phyloP scores from a whole-genome alignment of 345 rosid species.

The Litchi chinensis region DNA sequence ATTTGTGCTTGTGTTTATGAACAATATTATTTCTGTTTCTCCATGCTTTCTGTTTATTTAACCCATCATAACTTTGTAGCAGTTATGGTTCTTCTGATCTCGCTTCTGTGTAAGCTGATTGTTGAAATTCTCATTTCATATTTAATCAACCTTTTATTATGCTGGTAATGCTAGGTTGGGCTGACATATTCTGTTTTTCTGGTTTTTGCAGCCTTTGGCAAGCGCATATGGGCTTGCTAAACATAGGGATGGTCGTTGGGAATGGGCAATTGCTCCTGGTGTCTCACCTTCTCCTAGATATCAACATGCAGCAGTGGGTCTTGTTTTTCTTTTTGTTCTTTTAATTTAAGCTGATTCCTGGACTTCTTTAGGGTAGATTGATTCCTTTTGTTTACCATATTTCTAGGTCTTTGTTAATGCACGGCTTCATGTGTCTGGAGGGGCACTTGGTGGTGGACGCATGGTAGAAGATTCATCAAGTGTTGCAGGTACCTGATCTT shows the following conservation, averaged over 20 bases:
- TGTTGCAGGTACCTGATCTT: constrained; percentile 72
- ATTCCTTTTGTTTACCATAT: constrained; percentile 20
- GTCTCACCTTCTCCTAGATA: constrained; percentile 98
- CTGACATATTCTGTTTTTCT: constrained; percentile 16
- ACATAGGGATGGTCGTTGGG: constrained; percentile 99
- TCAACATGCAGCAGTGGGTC: constrained; percentile 97
- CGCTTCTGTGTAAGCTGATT: background rate
- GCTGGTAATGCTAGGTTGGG: constrained; percentile 19
- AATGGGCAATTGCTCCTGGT: constrained; percentile 99
- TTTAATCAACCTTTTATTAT: background rate
- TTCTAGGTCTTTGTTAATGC: constrained; percentile 97
- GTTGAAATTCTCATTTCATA: constrained; percentile 11
- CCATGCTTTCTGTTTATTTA: background rate
- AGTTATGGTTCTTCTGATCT: background rate
- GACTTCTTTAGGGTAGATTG: constrained; percentile 2
- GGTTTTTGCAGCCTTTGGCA: constrained; percentile 72
- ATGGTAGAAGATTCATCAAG: constrained; percentile 99
- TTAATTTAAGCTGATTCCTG: constrained; percentile 10
- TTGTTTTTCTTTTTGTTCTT: constrained; percentile 22
- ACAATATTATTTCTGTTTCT: background rate
- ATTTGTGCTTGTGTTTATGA: background rate
- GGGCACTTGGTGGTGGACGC: constrained; percentile 99
- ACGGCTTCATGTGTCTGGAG: constrained; percentile 98
- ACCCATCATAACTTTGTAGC: background rate
- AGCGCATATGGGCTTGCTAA: constrained; percentile 99